Evolutionary conservation across 2,329 filamentous ascomycete genomes (phyloP), one percentile per base, ranked within the genome.

Genomic region (Cladophialophora immunda): DNA sequence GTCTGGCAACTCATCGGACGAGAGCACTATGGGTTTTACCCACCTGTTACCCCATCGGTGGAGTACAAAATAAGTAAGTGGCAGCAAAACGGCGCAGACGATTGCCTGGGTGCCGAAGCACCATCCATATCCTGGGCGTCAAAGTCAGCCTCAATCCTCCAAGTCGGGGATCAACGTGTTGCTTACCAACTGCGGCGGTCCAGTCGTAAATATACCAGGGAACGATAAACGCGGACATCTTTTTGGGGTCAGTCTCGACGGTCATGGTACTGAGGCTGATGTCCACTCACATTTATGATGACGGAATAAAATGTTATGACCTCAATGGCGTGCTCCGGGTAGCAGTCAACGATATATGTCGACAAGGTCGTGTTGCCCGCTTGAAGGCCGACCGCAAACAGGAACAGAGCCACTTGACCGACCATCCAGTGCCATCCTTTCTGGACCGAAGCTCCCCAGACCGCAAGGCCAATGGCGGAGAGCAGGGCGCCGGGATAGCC

Each of bases 261-360:
- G 30, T 50, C 22, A 17, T 3, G 8, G 13, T 17, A 8, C 32
- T 45, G 32, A 1, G 53, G 17, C 15, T 41, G 15, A 52, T 25
- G 50, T 17, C 36, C 15, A 64, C 62, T 59, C 55, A 64, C 62
- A 36, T 66, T 66, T 32, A 66, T 66, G 41, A 57, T 38, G 17
- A 66, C 64, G 29, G 64, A 57, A 27, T 66, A 66, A 38, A 66
- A 66, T 17, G 64, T 66, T 36, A 66, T 62, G 19, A 66, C 58
- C 41, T 58, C 58, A 36, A 58, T 66, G 22, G 52, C 58, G 30
- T 66, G 59, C 17, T 58, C 53, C 7, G 64, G 64, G 58, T 66
- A 66, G 38, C 45, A 58, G 58, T 62, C 64, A 6, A 66, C 58
- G 19, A 66, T 62, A 41, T 66, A 66, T 15, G 58, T 59, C 7